Evolutionary conservation across 2,329 filamentous ascomycete genomes (phyloP).

Genomic region (Scolecobasidium constrictum): DNA sequence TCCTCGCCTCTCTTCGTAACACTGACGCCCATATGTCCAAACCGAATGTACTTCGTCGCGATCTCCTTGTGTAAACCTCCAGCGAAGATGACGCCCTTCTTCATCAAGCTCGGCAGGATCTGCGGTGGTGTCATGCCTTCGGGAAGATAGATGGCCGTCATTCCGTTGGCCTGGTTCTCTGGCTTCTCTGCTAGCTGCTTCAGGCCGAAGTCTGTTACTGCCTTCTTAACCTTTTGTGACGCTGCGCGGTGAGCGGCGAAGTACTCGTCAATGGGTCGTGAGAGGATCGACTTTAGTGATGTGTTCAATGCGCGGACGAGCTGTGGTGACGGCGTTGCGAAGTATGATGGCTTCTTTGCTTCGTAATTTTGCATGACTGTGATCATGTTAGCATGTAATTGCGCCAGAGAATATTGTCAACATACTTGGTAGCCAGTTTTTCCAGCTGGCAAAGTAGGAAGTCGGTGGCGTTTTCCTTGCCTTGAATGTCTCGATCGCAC

Average conservation of each 20-base stretch:
- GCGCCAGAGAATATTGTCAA: no score
- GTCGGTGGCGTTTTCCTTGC: conserved; percentile 69
- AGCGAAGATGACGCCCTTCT: conserved; percentile 86
- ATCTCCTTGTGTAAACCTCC: conserved; percentile 95
- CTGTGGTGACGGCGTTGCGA: conserved; percentile 91
- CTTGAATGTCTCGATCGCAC: conserved; percentile 72
- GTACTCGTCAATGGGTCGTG: conserved; percentile 67
- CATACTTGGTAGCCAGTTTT: conserved; percentile 90
- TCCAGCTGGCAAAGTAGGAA: conserved; percentile 92
- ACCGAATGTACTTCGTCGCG: conserved; percentile 82
- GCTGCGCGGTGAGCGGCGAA: conserved; percentile 71
- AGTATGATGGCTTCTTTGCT: conserved; percentile 94
- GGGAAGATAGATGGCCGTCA: conserved; percentile 95
- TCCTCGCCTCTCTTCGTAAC: conserved; percentile 69
- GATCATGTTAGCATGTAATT: conserved; percentile 14
- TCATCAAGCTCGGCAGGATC: conserved; percentile 71
- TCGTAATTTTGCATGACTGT: conserved; percentile 98
- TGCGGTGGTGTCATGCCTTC: conserved; percentile 72
- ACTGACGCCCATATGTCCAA: conserved; percentile 96
- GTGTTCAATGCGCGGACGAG: conserved; percentile 89
- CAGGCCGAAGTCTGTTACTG: conserved; percentile 68
- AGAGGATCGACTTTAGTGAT: conserved; percentile 72
- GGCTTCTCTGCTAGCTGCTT: conserved; percentile 77
- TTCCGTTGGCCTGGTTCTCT: conserved; percentile 88
- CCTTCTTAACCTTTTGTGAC: conserved; percentile 79